phyloP scores from a whole-genome alignment of 2,329 filamentous ascomycete species.

The Arthrobotrys conoides region DNA sequence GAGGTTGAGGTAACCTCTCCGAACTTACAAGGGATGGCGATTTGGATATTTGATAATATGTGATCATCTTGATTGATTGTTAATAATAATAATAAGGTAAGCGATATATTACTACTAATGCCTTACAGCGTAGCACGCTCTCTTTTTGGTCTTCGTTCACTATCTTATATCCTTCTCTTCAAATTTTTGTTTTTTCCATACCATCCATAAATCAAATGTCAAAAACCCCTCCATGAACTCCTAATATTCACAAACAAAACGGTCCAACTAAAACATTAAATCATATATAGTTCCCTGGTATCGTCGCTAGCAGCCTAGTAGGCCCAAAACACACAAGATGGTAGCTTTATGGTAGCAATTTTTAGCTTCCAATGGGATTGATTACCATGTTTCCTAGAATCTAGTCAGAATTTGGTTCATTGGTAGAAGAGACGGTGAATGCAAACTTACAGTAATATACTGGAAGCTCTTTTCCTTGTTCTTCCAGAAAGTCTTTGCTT shows the following conservation, averaged over 20 bases:
- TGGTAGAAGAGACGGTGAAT: neutral
- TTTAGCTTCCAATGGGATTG: neutral
- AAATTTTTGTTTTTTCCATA: constrained; percentile 11
- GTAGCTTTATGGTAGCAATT: constrained; percentile 8
- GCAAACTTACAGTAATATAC: constrained; percentile 72
- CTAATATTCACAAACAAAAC: constrained; percentile 30
- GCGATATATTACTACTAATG: constrained; percentile 26
- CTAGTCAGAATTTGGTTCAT: constrained; percentile 13
- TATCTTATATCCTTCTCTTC: constrained; percentile 6
- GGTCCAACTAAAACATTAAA: constrained; percentile 30
- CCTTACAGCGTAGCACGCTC: constrained; percentile 2
- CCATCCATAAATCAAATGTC: constrained; percentile 34
- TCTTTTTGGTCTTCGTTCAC: neutral
- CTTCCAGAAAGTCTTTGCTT: constrained; percentile 89
- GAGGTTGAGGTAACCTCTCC: constrained; percentile 49
- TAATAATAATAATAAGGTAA: constrained; percentile 44
- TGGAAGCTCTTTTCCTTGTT: constrained; percentile 92
- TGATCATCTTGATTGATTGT: constrained; percentile 20
- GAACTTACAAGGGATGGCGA: neutral
- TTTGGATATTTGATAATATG: constrained; percentile 19
- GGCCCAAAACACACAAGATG: constrained; percentile 31
- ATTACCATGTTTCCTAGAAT: constrained; percentile 48
- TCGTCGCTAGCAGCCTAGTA: constrained; percentile 41
- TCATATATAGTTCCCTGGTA: constrained; percentile 49
- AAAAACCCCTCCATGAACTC: constrained; percentile 38